phyloP scores from a whole-genome alignment of 164 flowering plant species.

The grape (Vitis vinifera) region DNA sequence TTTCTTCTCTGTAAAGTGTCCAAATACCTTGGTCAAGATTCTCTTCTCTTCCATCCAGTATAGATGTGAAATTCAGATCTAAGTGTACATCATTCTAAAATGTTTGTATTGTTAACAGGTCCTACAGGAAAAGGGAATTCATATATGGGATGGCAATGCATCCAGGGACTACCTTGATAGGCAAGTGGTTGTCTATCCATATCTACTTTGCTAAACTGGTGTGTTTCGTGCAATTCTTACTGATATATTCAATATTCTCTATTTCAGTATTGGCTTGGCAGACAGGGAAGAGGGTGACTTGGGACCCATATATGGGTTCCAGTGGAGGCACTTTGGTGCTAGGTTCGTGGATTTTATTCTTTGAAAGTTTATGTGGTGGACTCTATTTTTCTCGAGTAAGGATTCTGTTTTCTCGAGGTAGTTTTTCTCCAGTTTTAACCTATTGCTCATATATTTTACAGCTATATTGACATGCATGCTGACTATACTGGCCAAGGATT shows the following conservation, averaged over 20 bases:
- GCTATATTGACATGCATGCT: conserved; percentile 91
- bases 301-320: conserved; percentile 96
- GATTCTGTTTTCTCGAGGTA: background rate
- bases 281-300: conserved; percentile 94
- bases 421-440: background rate
- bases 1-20: no score
- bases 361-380: background rate
- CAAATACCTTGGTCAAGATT: no score
- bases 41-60: no score
- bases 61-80: no score
- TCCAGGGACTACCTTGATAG: conserved; percentile 89
- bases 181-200: conserved; percentile 21
- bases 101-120: conserved; percentile 33
- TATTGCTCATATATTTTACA: conserved; percentile 24
- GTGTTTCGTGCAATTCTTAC: background rate
- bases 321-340: conserved; percentile 98
- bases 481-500: conserved; percentile 93
- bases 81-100: background rate
- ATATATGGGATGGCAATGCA: conserved; percentile 95
- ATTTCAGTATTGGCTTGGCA: conserved; percentile 61
- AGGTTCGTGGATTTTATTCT: conserved; percentile 41
- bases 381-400: background rate
- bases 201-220: background rate
- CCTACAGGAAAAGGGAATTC: conserved; percentile 82
- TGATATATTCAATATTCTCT: background rate